Percentiles rank a stretch among this genome's conserved stretches.
Conservation (phyloP, 1,139 yeast species). For the Arxiozyma slooffiae region DNA sequence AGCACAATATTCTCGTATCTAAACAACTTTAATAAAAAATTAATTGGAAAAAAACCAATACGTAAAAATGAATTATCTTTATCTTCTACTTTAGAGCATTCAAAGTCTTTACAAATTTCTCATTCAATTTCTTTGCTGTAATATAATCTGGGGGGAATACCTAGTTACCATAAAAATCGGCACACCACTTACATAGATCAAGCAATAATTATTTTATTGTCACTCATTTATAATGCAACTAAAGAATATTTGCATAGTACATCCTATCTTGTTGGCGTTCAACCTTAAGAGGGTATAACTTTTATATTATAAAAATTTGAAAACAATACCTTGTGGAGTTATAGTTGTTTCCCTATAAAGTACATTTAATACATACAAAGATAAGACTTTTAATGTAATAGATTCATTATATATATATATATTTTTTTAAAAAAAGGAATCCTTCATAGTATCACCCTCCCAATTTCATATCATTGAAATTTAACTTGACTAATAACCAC, state of each 20-base stretch:
- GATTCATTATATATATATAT: not conserved
- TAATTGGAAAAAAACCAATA: constrained; percentile 24
- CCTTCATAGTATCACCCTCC: too few relatives aligned
- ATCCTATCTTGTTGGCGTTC: constrained; percentile 8
- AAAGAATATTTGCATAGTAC: constrained; percentile 13
- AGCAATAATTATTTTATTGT: constrained; percentile 21
- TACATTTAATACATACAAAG: not conserved
- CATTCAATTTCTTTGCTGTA: constrained; percentile 20
- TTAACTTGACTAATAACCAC: constrained; percentile 14
- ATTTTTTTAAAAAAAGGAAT: too few relatives aligned
- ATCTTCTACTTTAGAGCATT: constrained; percentile 16
- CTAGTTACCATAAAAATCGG: constrained; percentile 17
- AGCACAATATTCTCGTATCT: constrained; percentile 16
- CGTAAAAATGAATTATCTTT: constrained; percentile 28
- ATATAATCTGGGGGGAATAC: constrained; percentile 15
- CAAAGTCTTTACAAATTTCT: constrained; percentile 22
- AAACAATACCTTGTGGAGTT: constrained; percentile 1
- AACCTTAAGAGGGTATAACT: constrained; percentile 19
- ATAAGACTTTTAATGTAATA: not conserved
- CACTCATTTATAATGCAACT: constrained; percentile 19
- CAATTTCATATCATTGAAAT: constrained; percentile 1
- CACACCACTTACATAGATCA: constrained; percentile 9
- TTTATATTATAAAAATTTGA: constrained; percentile 9
- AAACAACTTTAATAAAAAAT: constrained; percentile 22
- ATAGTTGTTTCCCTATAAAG: not conserved